These are phyloP conservation scores for Cercophora scortea DNA, from an alignment of 495 filamentous ascomycete genomes.

Conservation along the genomic window DNA sequence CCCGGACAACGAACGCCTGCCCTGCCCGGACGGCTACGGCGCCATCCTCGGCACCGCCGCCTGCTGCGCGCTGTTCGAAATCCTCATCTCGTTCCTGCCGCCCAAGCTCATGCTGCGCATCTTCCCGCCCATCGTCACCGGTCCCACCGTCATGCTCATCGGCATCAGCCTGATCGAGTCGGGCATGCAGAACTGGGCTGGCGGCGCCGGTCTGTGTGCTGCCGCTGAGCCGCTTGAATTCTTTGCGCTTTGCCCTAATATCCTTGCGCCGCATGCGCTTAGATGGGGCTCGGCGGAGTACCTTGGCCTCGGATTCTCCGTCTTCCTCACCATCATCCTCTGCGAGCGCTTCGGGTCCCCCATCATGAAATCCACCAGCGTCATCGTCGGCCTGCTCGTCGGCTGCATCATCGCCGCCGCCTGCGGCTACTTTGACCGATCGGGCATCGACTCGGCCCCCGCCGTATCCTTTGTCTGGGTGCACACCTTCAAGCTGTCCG, in stretches of 20 bases:
- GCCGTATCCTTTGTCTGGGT: constrained; percentile 87
- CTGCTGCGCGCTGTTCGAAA: constrained; percentile 64
- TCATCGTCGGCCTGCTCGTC: constrained; percentile 73
- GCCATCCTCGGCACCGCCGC: constrained; percentile 70
- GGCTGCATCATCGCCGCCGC: constrained; percentile 85
- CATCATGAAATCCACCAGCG: constrained; percentile 56
- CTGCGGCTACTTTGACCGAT: constrained; percentile 71
- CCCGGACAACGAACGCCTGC: constrained; percentile 55
- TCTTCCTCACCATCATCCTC: constrained; percentile 82
- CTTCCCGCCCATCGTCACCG: constrained; percentile 87
- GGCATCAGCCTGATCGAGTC: constrained; percentile 64
- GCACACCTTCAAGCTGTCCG: constrained; percentile 68
- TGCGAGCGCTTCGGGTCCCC: constrained; percentile 80
- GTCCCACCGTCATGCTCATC: constrained; percentile 66
- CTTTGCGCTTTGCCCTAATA: constrained; percentile 61
- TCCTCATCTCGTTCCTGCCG: constrained; percentile 67
- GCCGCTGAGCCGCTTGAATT: constrained; percentile 44
- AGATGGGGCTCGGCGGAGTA: constrained; percentile 86
- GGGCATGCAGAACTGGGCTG: constrained; percentile 80
- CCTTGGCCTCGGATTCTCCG: constrained; percentile 73
- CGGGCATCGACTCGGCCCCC: constrained; percentile 61
- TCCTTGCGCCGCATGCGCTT: constrained; percentile 67
- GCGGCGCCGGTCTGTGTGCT: constrained; percentile 60
- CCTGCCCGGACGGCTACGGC: constrained; percentile 81
- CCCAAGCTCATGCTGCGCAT: constrained; percentile 61